These are phyloP conservation scores for Golubevia sp. DNA, from an alignment of 1,284 basidiomycete genomes.

Conservation along the genomic window DNA sequence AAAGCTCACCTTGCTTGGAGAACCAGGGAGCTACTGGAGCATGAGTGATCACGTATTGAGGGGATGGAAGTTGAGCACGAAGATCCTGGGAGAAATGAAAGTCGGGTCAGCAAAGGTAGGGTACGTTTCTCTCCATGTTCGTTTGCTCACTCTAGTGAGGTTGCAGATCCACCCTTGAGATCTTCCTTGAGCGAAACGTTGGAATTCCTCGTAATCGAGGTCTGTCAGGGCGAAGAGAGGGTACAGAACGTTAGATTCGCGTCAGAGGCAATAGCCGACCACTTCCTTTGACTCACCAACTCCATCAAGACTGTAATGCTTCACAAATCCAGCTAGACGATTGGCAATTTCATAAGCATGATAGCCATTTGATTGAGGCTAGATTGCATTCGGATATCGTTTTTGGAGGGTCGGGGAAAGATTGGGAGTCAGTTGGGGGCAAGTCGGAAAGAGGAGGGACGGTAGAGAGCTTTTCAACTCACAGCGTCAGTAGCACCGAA, in stretches of 20 bases:
- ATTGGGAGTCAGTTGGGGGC: no score
- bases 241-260: no score
- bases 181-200: constrained; percentile 19
- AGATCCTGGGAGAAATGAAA: constrained; percentile 18
- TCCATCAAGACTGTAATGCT: constrained; percentile 35
- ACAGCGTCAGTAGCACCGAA: constrained; percentile 9
- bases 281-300: constrained; percentile 4
- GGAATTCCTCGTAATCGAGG: constrained; percentile 42
- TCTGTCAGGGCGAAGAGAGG: no score
- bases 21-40: constrained; percentile 41
- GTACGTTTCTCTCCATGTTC: no score
- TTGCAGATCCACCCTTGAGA: not conserved
- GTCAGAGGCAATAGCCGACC: no score
- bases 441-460: no score
- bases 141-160: no score
- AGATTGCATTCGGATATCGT: no score
- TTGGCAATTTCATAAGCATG: no score
- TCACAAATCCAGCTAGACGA: constrained; percentile 16
- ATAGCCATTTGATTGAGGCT: no score
- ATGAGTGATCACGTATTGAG: constrained; percentile 32
- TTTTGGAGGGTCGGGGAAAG: no score
- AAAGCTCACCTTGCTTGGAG: constrained; percentile 3
- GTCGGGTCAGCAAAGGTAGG: constrained; percentile 22
- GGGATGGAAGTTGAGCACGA: constrained; percentile 15
- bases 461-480: no score